Conservation (phyloP, 495 filamentous ascomycete genomes). For the Hyaloscypha finlandica region DNA sequence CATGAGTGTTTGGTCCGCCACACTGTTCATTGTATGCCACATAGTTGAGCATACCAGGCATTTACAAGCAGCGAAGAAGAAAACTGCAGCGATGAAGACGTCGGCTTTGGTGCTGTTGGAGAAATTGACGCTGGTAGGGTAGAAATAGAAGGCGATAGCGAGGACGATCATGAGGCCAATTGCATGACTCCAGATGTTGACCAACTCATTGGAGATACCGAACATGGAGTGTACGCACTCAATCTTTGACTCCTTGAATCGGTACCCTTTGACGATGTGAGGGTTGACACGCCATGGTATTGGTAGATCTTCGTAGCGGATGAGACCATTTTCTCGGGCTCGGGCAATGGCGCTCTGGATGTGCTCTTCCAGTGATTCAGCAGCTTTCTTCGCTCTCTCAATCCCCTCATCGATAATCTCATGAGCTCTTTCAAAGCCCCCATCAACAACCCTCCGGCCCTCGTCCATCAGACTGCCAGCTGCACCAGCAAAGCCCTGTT, state of each 20-base stretch:
- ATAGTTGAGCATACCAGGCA: constrained; percentile 93
- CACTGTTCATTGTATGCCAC: constrained; percentile 98
- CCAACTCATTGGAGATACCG: constrained; percentile 82
- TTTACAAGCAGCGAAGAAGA: constrained; percentile 97
- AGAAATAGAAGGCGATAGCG: constrained; percentile 93
- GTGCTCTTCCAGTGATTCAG: constrained; percentile 73
- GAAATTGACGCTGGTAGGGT: constrained; percentile 85
- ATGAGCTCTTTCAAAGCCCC: constrained; percentile 69
- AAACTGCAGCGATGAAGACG: constrained; percentile 84
- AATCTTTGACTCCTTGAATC: constrained; percentile 84
- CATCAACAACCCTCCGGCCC: constrained; percentile 72
- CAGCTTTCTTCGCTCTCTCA: constrained; percentile 74
- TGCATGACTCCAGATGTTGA: constrained; percentile 98
- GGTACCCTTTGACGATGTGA: constrained; percentile 87
- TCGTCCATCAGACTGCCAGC: constrained; percentile 66
- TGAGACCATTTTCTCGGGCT: constrained; percentile 78
- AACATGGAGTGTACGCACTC: constrained; percentile 86
- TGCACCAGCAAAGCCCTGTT: constrained; percentile 61
- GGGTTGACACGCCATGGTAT: constrained; percentile 94
- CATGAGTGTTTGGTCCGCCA: constrained; percentile 84
- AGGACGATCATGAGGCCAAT: constrained; percentile 86
- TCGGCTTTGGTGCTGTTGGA: constrained; percentile 82
- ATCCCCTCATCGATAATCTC: constrained; percentile 86
- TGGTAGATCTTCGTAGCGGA: constrained; percentile 87
- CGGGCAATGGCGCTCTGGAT: constrained; percentile 77